A percentile compares a stretch with the other conserved stretches of the same genome.
Conservation (phyloP, 495 filamentous ascomycete genomes). For the Podospora fimiseda region DNA sequence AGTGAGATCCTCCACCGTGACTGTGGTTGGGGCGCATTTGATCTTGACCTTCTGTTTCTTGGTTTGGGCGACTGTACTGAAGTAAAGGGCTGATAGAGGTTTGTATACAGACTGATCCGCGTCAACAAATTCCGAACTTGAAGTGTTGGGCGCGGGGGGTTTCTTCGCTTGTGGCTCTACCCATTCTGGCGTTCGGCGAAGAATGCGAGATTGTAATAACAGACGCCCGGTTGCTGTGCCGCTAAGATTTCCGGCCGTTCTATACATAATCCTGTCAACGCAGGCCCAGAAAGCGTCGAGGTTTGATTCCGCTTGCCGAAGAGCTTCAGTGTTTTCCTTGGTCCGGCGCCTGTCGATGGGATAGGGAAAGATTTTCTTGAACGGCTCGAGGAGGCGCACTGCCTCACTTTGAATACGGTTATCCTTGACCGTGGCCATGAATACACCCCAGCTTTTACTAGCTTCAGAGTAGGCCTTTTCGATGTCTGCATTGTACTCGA, state of each 20-base stretch:
- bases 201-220: constrained; percentile 26
- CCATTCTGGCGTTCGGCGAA: constrained; percentile 48
- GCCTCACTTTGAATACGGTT: neutral
- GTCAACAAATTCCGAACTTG: too few species aligned
- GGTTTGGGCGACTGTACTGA: constrained; percentile 3
- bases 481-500: constrained; percentile 16
- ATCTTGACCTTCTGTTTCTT: constrained; percentile 38
- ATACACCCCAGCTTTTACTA: constrained; percentile 7
- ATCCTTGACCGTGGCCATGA: constrained; percentile 14
- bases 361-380: constrained; percentile 38
- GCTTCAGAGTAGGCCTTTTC: constrained; percentile 16
- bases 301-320: constrained; percentile 36
- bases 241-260: neutral
- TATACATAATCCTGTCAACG: constrained; percentile 7
- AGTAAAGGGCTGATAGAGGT: constrained; percentile 13
- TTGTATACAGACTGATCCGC: constrained; percentile 10
- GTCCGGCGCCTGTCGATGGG: constrained; percentile 44
- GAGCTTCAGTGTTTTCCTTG: constrained; percentile 33
- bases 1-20: neutral
- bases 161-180: constrained; percentile 29
- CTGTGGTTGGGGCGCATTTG: constrained; percentile 16
- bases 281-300: constrained; percentile 46
- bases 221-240: constrained; percentile 19
- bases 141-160: too few species aligned
- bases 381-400: constrained; percentile 22